Evolutionary conservation across 768 basidiomycete genomes (phyloP).

Genomic region (Suillus subaureus): DNA sequence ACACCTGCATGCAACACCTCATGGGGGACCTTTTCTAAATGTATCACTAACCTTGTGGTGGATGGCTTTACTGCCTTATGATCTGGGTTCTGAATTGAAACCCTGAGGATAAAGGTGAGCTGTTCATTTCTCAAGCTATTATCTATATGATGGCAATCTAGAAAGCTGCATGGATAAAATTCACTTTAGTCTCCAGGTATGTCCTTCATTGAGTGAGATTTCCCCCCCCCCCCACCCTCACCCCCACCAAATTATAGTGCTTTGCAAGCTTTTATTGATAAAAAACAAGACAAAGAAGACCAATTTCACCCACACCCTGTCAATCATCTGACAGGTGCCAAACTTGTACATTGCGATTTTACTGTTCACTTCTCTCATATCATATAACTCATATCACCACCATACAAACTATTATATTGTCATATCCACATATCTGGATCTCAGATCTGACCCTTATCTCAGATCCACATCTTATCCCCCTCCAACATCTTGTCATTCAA

Average conservation of each 20-base stretch:
- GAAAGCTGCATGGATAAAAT: not conserved
- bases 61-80: not conserved
- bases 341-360: not conserved
- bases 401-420: not conserved
- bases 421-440: too few relatives aligned
- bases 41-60: not conserved
- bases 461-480: too few relatives aligned
- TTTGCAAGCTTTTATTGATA: not conserved
- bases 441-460: too few relatives aligned
- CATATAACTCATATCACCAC: not conserved
- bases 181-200: not conserved
- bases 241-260: not conserved
- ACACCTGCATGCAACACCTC: not conserved
- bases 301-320: not conserved
- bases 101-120: not conserved
- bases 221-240: not conserved
- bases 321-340: not conserved
- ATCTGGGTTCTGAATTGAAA: not conserved
- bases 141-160: not conserved
- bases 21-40: not conserved
- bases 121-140: not conserved
- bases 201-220: not conserved
- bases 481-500: too few relatives aligned
- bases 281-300: not conserved
- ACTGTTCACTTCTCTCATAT: not conserved